Evolutionary conservation across 1,139 yeast species (phyloP), one percentile per base, ranked within the genome.

Genomic region (Pichia sp.): DNA sequence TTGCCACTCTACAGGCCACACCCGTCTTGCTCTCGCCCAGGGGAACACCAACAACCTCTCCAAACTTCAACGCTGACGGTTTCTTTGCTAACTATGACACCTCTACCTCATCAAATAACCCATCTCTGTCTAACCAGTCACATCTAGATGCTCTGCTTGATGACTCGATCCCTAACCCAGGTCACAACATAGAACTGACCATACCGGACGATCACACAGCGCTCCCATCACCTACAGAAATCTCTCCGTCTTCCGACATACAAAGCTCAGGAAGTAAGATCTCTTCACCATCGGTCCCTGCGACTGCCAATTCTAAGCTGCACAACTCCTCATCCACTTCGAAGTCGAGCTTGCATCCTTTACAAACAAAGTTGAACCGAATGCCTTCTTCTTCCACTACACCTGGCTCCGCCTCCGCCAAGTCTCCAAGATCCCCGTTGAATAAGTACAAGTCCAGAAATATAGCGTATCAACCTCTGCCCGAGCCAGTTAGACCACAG

Each of bases 21-120:
- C 67, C 68, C 1, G 64, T 67, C 7, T 50, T 66, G 10, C 50
- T 67, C 19, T 67, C 70, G 8, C 70, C 70, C 8, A 63, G 62
- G 42, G 68, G 68, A 3, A 65, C 70, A 0, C 69, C 70, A 5
- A 43, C 54, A 8, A 55, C 64, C 1, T 64, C 69, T 4, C 68
- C 70, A 2, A 60, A 58, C 8, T 30, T 43, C 10, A 49, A 42
- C 26, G 31, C 36, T 10, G 57, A 54, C 34, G 34, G 46, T 19
- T 52, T 45, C 23, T 56, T 54, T 19, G 41, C 55, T 40, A 34
- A 57, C 58, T 16, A 52, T 61, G 52, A 53, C 45, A 23, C 11
- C 15, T 48, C 56, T n/a, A 58, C 50, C 3, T 57, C 52, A 42
- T 34, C 55, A 42, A 19, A 40, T 34, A 30, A 10, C 47, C 4